Conservation (phyloP, 1,284 basidiomycete species). For the Naganishia albida region DNA sequence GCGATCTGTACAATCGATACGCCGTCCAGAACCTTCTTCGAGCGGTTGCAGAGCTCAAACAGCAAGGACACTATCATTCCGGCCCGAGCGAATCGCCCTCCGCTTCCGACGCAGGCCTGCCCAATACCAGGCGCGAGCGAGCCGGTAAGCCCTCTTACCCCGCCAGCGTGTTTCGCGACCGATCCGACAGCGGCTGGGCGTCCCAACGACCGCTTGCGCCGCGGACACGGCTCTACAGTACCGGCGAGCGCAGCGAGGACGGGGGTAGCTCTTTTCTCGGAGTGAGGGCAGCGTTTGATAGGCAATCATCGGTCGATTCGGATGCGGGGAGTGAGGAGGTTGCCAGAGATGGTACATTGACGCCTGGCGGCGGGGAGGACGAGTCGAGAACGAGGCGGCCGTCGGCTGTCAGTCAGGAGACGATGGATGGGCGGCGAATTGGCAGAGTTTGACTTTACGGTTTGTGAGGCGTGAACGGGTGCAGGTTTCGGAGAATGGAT, state of each 20-base stretch:
- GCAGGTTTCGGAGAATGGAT: too few species aligned
- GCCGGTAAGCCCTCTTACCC: not conserved
- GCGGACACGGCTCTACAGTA: not conserved
- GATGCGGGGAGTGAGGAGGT: not conserved
- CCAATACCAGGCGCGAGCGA: not conserved
- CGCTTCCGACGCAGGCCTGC: not conserved
- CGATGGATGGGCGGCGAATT: not conserved
- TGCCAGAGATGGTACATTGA: not conserved
- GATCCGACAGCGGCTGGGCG: not conserved
- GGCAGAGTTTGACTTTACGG: not conserved
- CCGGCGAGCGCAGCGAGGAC: not conserved
- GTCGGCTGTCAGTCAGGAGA: conserved; percentile 6
- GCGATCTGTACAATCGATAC: conserved; percentile 4
- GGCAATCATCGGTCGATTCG: not conserved
- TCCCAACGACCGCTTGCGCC: not conserved
- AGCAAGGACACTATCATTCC: not conserved
- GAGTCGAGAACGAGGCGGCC: conserved; percentile 5
- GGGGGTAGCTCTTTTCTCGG: not conserved
- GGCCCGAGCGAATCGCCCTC: not conserved
- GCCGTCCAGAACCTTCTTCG: conserved; percentile 6
- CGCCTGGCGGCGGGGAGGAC: not conserved
- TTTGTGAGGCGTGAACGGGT: too few species aligned
- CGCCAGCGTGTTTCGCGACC: not conserved
- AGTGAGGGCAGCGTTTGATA: not conserved
- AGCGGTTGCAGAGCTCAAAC: not conserved